Conservation (phyloP, 257 asterid genomes). For the Thymus mandschuricus region DNA sequence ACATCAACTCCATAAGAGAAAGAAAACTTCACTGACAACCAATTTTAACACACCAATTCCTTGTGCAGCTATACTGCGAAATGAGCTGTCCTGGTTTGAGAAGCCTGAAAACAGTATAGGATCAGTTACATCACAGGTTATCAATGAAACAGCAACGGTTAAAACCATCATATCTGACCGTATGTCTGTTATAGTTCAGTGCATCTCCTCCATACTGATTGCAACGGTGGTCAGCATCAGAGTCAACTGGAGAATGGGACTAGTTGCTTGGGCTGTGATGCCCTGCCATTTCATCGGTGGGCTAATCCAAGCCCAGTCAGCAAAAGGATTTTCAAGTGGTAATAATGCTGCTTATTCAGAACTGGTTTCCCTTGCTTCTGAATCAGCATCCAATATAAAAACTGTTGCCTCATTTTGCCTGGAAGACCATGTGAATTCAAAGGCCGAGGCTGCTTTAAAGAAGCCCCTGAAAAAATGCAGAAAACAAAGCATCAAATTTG, state of each 20-base stretch:
- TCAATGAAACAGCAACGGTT: constrained; percentile 72
- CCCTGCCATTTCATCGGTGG: constrained; percentile 93
- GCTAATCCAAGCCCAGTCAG: constrained; percentile 85
- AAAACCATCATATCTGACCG: constrained; percentile 80
- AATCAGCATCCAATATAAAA: constrained; percentile 67
- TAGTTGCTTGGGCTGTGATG: constrained; percentile 91
- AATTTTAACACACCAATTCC: constrained; percentile 20
- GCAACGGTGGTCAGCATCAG: constrained; percentile 76
- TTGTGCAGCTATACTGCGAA: constrained; percentile 61
- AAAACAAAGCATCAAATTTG: constrained; percentile 63
- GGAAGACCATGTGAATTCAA: constrained; percentile 61
- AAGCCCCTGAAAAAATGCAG: constrained; percentile 55
- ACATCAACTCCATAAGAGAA: constrained; percentile 20
- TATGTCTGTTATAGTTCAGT: constrained; percentile 81
- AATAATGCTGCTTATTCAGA: constrained; percentile 61
- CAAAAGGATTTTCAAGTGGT: constrained; percentile 71
- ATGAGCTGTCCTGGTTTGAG: constrained; percentile 85
- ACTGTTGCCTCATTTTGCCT: constrained; percentile 78
- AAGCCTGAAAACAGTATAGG: constrained; percentile 70
- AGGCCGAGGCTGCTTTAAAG: constrained; percentile 52
- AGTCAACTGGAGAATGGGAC: constrained; percentile 82
- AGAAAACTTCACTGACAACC: not conserved
- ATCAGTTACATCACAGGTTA: constrained; percentile 66
- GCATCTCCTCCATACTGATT: constrained; percentile 76
- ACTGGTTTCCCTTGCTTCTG: constrained; percentile 73